phyloP scores from a whole-genome alignment of 352 stramenopile species.

The Thalassiosira gravida region DNA sequence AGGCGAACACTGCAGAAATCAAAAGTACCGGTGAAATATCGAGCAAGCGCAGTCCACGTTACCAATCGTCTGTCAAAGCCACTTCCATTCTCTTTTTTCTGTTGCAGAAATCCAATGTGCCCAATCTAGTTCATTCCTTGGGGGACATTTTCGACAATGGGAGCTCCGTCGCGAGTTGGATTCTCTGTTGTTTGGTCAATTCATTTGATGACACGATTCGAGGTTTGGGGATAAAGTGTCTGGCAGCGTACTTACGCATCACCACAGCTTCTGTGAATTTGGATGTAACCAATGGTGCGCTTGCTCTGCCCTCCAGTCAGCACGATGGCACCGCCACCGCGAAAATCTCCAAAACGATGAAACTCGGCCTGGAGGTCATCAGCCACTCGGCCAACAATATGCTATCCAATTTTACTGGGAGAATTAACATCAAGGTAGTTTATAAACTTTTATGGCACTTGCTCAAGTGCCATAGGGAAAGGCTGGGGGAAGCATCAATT shows the following conservation, averaged over 20 bases:
- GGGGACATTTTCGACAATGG: slow-evolving; percentile 64
- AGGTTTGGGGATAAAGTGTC: slow-evolving; percentile 76
- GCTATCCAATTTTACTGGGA: slow-evolving; percentile 49
- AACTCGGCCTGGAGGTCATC: slow-evolving; percentile 53
- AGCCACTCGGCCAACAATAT: slow-evolving; percentile 52
- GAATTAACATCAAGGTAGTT: slow-evolving; percentile 68
- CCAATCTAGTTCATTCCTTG: slow-evolving; percentile 67
- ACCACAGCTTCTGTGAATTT: slow-evolving; percentile 30
- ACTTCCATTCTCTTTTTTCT: slow-evolving; percentile 70
- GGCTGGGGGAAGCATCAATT: slow-evolving; percentile 61
- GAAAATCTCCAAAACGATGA: slow-evolving; percentile 51
- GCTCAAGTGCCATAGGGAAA: slow-evolving; percentile 77
- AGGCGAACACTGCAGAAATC: slow-evolving; percentile 28
- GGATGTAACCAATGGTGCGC: neutral
- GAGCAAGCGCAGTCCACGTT: neutral
- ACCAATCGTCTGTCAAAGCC: slow-evolving; percentile 52
- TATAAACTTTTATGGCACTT: slow-evolving; percentile 85
- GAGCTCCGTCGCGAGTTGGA: slow-evolving; percentile 71
- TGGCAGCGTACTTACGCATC: slow-evolving; percentile 66
- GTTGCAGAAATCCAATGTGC: slow-evolving; percentile 61
- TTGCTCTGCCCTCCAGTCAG: slow-evolving; percentile 1
- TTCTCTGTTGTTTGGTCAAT: slow-evolving; percentile 81
- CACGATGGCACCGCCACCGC: slow-evolving; percentile 8
- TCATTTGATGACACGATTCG: slow-evolving; percentile 74
- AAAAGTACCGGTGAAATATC: slow-evolving; percentile 9